Evolutionary conservation across 805 yeast species (phyloP), one percentile per base, ranked within the genome.

Genomic region (Yarrowia bubula): DNA sequence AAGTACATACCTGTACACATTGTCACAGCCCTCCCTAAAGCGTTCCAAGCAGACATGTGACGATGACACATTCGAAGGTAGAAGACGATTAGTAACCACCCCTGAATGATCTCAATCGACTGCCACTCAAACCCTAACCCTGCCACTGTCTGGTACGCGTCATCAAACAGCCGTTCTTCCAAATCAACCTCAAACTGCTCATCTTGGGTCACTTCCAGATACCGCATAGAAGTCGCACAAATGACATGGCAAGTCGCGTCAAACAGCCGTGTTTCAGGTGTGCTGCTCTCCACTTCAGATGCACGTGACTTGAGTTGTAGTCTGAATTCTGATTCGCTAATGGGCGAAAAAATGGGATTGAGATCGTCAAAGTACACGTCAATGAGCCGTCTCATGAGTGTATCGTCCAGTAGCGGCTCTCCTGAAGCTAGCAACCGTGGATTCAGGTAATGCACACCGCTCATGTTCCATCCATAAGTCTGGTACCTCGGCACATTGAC

Each of bases 391-490:
- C 77, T 28, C 1, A 67, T 66, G 35, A 65, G 44, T 4, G 55
- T 70, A 13, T 43, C 63, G 50, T 44, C 42, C 15, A 63, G 28
- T 17, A 58, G 44, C n/a, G 35, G 44, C 73, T n/a, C 79, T 67
- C 50, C 77, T 73, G 41, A 67, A 44, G 17, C 68, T 63, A 67
- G 69, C 41, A 53, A 58, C 31, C 70, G 67, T n/a, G 75, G 65
- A 31, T 71, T 70, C 17, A 84, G 67, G 70, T 83, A 86, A 69
- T 80, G 81, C 31, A 79, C 79, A 0, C 89, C 89, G 14, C 81
- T 76, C 83, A 85, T 75, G 71, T 86, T 86, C 88, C 89, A 86
- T 14, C 87, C 88, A 69, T 83, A 86, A 60, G 79, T 81, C 70
- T 86, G 87, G n/a, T 79, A 75, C 53, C 88, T 73, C 5, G 88